Evolutionary conservation across 352 stramenopile genomes (phyloP).

Genomic region (Aphanomyces invadans): DNA sequence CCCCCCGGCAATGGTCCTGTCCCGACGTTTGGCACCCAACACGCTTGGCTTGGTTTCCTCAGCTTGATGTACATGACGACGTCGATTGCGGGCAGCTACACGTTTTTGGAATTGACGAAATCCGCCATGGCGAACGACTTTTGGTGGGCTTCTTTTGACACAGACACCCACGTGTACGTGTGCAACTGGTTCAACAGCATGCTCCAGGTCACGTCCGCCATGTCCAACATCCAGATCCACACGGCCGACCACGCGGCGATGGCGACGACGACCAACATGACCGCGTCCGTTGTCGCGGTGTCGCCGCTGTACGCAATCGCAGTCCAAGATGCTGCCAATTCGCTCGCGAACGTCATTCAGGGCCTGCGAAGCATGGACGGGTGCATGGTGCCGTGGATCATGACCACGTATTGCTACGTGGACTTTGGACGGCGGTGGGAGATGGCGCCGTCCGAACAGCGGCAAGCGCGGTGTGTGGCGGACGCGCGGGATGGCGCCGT

Average conservation of each 20-base stretch:
- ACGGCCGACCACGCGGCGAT: neutral
- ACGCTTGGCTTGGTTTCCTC: neutral
- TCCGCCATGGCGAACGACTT: slow-evolving; percentile 23
- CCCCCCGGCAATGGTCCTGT: neutral
- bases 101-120: neutral
- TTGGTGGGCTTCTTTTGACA: slow-evolving; percentile 21
- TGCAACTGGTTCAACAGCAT: slow-evolving; percentile 11
- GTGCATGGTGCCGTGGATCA: slow-evolving; percentile 1
- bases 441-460: neutral
- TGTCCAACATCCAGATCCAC: neutral
- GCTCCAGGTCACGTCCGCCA: neutral
- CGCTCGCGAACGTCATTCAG: neutral
- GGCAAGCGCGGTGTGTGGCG: neutral
- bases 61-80: slow-evolving; percentile 14
- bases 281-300: neutral
- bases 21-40: neutral
- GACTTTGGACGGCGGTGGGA: slow-evolving; percentile 14
- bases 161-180: neutral
- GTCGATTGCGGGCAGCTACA: slow-evolving; percentile 6
- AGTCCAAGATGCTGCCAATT: slow-evolving; percentile 14
- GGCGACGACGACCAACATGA: neutral
- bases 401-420: slow-evolving; percentile 14
- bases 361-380: neutral
- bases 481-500: slow-evolving; percentile 5
- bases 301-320: slow-evolving; percentile 7